Base-by-base conservation (phyloP, 1,284 basidiomycete species). In the Trichosporon asahii region DNA sequence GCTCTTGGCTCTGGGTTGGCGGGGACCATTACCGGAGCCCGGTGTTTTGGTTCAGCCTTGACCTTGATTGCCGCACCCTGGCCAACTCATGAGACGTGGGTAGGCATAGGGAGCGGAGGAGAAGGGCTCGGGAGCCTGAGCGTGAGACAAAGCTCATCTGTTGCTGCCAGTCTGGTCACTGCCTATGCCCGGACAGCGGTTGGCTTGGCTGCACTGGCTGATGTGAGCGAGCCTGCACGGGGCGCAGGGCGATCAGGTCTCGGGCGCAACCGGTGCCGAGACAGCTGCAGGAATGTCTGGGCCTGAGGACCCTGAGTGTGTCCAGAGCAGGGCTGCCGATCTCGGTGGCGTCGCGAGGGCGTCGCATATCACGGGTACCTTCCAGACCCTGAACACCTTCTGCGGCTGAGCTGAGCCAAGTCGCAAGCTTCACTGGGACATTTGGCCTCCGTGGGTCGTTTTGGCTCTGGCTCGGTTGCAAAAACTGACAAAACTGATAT, bases 361-460 rank as follows among this genome's bases (percentile, higher is more conserved):
- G 49, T 53, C 49, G 49, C 49, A 53, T 53, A 12, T 53, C 49
- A 53, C 49, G 49, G 49, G 49, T 53, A 53, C 49, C 49, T 53
- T 9, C 3, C 21, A 11, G 8, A 21, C n/a, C 49, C 49, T 53
- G 49, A 44, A 18, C 40, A 5, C 40, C 15, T 3, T 3, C 14
- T 11, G 11, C 11, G 3, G 35, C 35, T 37, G 35, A 37, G 11
- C 9, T 44, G 4, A 44, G 40, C 40, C 18, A 44, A n/a, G n/a
- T n/a, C n/a, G n/a, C n/a, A 9, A 33, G 31, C 31, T 33, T 33
- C 7, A 9, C 31, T 33, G 31, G 31, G 31, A 9, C 6, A 6
- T 9, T 9, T 8, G 7, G 31, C 31, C 31, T 33, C 7, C 7
- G 4, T 33, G 31, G 31, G 7, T 33, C 31, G 31, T 6, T 33